Conservation (phyloP, 139 green algal genomes). For the Tetratostichococcus sp. region DNA sequence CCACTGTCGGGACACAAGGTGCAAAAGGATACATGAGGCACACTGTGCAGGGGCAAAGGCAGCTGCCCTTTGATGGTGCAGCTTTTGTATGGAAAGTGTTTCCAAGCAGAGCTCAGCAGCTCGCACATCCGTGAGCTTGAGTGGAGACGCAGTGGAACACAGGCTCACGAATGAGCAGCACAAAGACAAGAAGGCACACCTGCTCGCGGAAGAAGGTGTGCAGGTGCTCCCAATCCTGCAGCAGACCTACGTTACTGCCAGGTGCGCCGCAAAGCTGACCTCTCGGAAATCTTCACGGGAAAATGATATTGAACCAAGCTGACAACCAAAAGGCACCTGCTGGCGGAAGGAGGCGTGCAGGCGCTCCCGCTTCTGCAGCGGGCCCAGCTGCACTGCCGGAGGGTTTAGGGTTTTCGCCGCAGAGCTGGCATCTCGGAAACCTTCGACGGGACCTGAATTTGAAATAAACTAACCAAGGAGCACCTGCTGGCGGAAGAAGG, state of each 20-base stretch:
- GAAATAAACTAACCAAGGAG: background rate
- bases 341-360: slow-evolving; percentile 68
- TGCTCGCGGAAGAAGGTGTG: slow-evolving; percentile 64
- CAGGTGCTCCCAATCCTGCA: slow-evolving; percentile 77
- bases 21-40: too few species aligned
- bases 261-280: background rate
- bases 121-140: too few species aligned
- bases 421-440: background rate
- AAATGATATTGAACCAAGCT: too few species aligned
- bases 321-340: slow-evolving; percentile 26
- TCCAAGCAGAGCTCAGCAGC: too few species aligned
- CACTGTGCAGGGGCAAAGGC: too few species aligned
- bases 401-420: background rate
- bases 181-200: slow-evolving; percentile 7
- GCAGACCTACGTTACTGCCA: slow-evolving; percentile 30
- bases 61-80: too few species aligned
- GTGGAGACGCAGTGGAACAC: too few species aligned
- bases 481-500: slow-evolving; percentile 65
- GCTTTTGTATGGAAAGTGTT: too few species aligned
- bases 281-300: too few species aligned
- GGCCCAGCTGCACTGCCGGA: slow-evolving; percentile 23
- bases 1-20: too few species aligned
- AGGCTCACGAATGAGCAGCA: too few species aligned
- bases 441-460: too few species aligned
- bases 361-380: slow-evolving; percentile 73